A percentile compares a stretch with the other conserved stretches of the same genome.
phyloP scores from a whole-genome alignment of 2,329 filamentous ascomycete genomes.

The Colletotrichum agaves region DNA sequence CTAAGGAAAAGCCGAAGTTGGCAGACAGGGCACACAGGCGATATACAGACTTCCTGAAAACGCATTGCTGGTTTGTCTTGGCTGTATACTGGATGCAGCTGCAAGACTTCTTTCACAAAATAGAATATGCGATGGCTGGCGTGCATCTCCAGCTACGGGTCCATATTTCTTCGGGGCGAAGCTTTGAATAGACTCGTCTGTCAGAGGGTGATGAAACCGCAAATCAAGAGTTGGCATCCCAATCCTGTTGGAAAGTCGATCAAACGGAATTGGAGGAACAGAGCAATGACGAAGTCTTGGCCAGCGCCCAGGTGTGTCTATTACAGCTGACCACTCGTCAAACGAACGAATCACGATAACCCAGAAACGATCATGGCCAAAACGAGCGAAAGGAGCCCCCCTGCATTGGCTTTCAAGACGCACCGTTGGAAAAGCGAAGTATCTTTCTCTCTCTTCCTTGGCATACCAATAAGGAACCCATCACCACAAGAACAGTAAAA shows the following conservation, averaged over 20 bases:
- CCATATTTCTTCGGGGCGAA: slow-evolving; percentile 14
- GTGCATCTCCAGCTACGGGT: not conserved
- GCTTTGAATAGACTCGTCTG: slow-evolving; percentile 12
- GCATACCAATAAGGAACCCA: not conserved
- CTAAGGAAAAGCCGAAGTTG: not conserved
- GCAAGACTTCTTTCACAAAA: not conserved
- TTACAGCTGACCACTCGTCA: not conserved
- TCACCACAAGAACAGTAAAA: slow-evolving; percentile 24
- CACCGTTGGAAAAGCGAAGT: not conserved
- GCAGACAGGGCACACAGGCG: not conserved
- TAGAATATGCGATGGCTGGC: not conserved
- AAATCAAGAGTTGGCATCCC: slow-evolving; percentile 19
- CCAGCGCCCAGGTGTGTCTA: not conserved
- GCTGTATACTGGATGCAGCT: not conserved
- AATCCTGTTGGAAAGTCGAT: not conserved
- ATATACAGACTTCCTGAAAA: too few relatives aligned
- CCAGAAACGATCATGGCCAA: not conserved
- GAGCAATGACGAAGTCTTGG: slow-evolving; percentile 7
- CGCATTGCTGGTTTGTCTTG: not conserved
- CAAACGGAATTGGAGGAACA: not conserved
- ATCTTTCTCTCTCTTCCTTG: not conserved
- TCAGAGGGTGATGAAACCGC: slow-evolving; percentile 24
- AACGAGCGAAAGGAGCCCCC: not conserved
- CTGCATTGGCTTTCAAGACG: not conserved
- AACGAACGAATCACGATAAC: not conserved